phyloP scores from a whole-genome alignment of 805 yeast genomes.

The Hanseniaspora clermontiae region DNA sequence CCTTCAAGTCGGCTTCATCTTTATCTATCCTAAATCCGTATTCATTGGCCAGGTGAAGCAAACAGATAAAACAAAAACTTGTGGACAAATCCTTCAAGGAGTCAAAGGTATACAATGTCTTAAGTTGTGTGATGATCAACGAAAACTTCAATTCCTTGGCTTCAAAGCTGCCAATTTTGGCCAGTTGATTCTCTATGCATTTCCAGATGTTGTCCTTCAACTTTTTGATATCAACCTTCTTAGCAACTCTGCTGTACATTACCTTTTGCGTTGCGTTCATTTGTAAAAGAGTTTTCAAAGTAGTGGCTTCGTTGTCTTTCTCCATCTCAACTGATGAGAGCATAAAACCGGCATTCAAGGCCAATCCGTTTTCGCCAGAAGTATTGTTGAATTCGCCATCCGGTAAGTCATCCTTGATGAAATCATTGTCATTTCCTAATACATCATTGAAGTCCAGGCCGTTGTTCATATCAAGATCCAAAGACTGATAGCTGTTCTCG shows the following conservation, averaged over 20 bases:
- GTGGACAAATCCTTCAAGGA: slow-evolving; percentile 61
- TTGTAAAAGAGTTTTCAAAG: slow-evolving; percentile 4
- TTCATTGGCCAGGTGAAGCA: slow-evolving; percentile 78
- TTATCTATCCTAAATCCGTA: slow-evolving; percentile 52
- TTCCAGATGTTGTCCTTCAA: slow-evolving; percentile 70
- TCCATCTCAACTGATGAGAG: slow-evolving; percentile 28
- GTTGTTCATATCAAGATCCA: slow-evolving; percentile 23
- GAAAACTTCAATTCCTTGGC: slow-evolving; percentile 29
- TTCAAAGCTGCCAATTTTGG: slow-evolving; percentile 24
- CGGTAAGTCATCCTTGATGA: neutral
- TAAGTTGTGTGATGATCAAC: slow-evolving; percentile 38
- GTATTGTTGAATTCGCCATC: too few relatives aligned
- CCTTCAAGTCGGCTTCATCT: slow-evolving; percentile 24
- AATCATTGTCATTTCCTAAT: slow-evolving; percentile 23
- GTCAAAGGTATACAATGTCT: slow-evolving; percentile 41
- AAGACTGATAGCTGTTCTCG: slow-evolving; percentile 13
- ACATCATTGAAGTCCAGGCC: slow-evolving; percentile 29
- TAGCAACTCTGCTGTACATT: slow-evolving; percentile 58
- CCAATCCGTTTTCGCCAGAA: slow-evolving; percentile 22
- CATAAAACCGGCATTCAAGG: slow-evolving; percentile 20
- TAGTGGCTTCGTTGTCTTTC: slow-evolving; percentile 8
- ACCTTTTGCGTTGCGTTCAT: slow-evolving; percentile 26
- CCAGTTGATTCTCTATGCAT: slow-evolving; percentile 52
- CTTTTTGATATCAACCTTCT: slow-evolving; percentile 60
- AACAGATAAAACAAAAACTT: slow-evolving; percentile 71